phyloP scores from a whole-genome alignment of 768 basidiomycete genomes.

The Daedaleopsis sinensis region DNA sequence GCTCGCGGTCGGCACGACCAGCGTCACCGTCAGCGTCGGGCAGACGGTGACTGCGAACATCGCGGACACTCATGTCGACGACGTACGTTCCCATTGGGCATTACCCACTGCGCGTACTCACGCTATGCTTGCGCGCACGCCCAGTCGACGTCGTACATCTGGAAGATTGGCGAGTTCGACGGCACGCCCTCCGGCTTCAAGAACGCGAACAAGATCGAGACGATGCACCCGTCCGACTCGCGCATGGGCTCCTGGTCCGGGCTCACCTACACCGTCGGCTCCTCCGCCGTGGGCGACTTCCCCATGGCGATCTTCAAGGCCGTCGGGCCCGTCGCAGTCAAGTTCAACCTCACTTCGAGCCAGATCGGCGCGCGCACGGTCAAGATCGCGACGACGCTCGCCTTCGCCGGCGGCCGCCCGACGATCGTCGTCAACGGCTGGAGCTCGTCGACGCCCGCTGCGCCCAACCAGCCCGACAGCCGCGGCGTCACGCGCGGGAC shows the following conservation, averaged over 20 bases:
- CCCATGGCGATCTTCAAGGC: slow-evolving; percentile 56
- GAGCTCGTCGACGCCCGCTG: slow-evolving; percentile 42
- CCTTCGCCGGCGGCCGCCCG: slow-evolving; percentile 52
- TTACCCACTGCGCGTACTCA: slow-evolving; percentile 34
- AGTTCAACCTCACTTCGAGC: slow-evolving; percentile 44
- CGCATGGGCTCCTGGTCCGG: slow-evolving; percentile 51
- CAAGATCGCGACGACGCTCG: slow-evolving; percentile 47
- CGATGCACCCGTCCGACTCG: slow-evolving; percentile 52
- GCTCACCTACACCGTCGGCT: slow-evolving; percentile 48
- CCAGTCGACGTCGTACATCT: slow-evolving; percentile 42
- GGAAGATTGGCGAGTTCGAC: slow-evolving; percentile 47
- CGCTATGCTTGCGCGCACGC: slow-evolving; percentile 33
- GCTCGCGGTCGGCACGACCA: slow-evolving; percentile 45
- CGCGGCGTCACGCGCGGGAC: slow-evolving; percentile 48
- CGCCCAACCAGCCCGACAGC: slow-evolving; percentile 27
- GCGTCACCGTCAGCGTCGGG: slow-evolving; percentile 46
- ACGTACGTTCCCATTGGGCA: not conserved
- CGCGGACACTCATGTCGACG: not conserved
- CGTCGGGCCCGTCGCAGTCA: slow-evolving; percentile 49
- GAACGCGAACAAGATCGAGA: slow-evolving; percentile 53
- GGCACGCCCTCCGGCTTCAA: slow-evolving; percentile 50
- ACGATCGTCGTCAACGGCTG: slow-evolving; percentile 47
- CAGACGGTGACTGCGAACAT: slow-evolving; percentile 27
- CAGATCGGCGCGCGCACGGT: slow-evolving; percentile 51
- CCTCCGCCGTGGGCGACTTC: slow-evolving; percentile 39